Evolutionary conservation across 768 basidiomycete genomes (phyloP).

Genomic region (Leccinum truebloodii): DNA sequence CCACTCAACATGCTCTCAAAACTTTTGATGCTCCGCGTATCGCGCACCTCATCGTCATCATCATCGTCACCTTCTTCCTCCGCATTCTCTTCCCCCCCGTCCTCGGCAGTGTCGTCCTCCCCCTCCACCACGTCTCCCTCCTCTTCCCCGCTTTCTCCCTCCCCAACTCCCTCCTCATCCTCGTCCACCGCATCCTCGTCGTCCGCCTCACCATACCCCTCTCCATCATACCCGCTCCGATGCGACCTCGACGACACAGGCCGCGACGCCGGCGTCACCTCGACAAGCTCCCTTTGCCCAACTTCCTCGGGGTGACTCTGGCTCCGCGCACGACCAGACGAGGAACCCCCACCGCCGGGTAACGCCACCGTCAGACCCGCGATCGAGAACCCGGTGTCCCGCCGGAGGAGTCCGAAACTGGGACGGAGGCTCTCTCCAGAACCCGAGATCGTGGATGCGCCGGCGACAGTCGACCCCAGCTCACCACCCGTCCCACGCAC

Average conservation of each 20-base stretch:
- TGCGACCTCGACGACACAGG: slow-evolving; percentile 49
- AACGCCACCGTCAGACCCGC: slow-evolving; percentile 71
- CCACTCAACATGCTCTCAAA: slow-evolving; percentile 82
- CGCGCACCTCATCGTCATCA: slow-evolving; percentile 39
- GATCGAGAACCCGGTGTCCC: slow-evolving; percentile 83
- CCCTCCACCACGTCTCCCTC: slow-evolving; percentile 28
- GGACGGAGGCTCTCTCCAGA: slow-evolving; percentile 35
- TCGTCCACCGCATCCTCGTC: slow-evolving; percentile 18
- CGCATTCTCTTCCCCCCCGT: background rate
- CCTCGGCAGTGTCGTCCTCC: slow-evolving; percentile 23
- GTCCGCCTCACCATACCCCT: slow-evolving; percentile 13
- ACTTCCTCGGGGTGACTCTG: slow-evolving; percentile 29
- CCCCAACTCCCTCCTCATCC: background rate
- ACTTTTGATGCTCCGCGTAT: slow-evolving; percentile 77
- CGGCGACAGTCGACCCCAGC: no score
- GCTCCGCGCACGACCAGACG: slow-evolving; percentile 7
- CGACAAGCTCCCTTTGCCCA: slow-evolving; percentile 54
- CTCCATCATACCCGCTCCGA: slow-evolving; percentile 13
- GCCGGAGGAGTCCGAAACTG: slow-evolving; percentile 67
- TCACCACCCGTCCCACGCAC: no score
- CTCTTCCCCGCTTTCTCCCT: slow-evolving; percentile 19
- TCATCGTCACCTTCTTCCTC: slow-evolving; percentile 24
- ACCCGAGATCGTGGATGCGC: no score
- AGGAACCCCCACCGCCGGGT: slow-evolving; percentile 35
- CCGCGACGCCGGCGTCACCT: slow-evolving; percentile 46